Evolutionary conservation across 2,329 filamentous ascomycete species (phyloP), one percentile per base, ranked within the genome.

Genomic region (Hypoxylon sp.): DNA sequence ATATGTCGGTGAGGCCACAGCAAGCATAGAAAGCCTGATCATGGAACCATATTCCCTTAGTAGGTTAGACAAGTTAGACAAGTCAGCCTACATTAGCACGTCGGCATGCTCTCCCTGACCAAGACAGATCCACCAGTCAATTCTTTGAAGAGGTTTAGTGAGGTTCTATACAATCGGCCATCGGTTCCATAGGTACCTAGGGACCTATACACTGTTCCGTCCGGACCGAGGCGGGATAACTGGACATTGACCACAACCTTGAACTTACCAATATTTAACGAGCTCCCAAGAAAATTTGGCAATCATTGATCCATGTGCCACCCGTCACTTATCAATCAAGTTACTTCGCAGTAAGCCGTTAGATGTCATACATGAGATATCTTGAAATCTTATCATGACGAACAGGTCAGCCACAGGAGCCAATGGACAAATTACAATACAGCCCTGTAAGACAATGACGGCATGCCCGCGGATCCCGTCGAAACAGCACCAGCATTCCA

Each of bases 1-100:
- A 63, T 57, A 61, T 69, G 63, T 69, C 66, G 60, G 63, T 66
- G 63, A 69, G 56, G 50, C 27, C 55, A 63, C 27, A 53, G 27
- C n/a, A 37, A n/a, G 4, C 29, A 32, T 51, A 25, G 39, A 25
- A 53, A 50, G 48, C 65, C 60, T 67, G 63, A 67, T 60, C 47
- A 61, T 69, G 56, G 16, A 63, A 52, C 52, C 63, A 61, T 66
- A 56, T 63, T 53, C 53, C 43, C n/a, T 50, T 32, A 59, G 32
- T 45, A 39, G 11, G n/a, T 34, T 23, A 34, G 19, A 7, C 14
- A 41, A 46, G 34, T 19, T 6, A 9, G 11, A 47, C 21, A 37
- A 19, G 21, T 46, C 39, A 43, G n/a, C 7, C 37, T 46, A 52
- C 46, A 46, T 47, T 23, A 46, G 34, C 29, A 55, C 21, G 39